Evolutionary conservation across 495 filamentous ascomycete genomes (phyloP), one percentile per base, ranked within the genome.

Genomic region (Opeltia flavorubescens): DNA sequence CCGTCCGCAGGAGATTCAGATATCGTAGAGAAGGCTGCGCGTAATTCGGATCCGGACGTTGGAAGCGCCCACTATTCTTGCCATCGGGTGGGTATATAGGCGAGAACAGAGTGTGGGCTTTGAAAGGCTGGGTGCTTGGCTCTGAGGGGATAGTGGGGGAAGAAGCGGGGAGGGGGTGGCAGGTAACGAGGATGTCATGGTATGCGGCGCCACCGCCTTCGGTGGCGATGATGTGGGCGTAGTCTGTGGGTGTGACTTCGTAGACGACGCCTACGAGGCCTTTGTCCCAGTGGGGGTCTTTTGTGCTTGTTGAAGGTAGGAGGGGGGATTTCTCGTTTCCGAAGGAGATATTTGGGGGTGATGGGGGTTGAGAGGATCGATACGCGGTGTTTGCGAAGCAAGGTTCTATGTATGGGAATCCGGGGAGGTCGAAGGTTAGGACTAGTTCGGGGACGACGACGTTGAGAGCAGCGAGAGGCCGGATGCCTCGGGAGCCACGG

Each of bases 221-320:
- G 2, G 86, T 95, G 3, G 80, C 79, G 47, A 96, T 80, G 53
- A 98, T 91, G 45, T 75, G 81, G 2, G 80, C 76, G 58, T 83
- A 98, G 67, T 98, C 91, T 5, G 66, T 56, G 2, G 66, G 60
- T 2, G 86, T 91, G 23, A 96, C 81, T 65, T 95, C 87, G 70
- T 98, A 98, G 28, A 95, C 91, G 18, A 94, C 84, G 35, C 91
- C 91, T 36, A 95, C 72, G 9, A 98, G 71, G 15, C 86, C 84
- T 51, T 83, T 85, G 49, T 74, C 63, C 84, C 86, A 89, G 24
- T 56, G 66, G 38, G 65, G 63, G 55, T 72, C 71, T 48, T 45
- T 64, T 44, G 1, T 43, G 50, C 2, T 42, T 23, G 20, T 31
- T 20, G 52, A 30, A 54, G 15, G 49, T 48, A 63, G n/a, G 52